Base-by-base conservation (phyloP, 2,329 filamentous ascomycete species). In the Ambrosiella xylebori region DNA sequence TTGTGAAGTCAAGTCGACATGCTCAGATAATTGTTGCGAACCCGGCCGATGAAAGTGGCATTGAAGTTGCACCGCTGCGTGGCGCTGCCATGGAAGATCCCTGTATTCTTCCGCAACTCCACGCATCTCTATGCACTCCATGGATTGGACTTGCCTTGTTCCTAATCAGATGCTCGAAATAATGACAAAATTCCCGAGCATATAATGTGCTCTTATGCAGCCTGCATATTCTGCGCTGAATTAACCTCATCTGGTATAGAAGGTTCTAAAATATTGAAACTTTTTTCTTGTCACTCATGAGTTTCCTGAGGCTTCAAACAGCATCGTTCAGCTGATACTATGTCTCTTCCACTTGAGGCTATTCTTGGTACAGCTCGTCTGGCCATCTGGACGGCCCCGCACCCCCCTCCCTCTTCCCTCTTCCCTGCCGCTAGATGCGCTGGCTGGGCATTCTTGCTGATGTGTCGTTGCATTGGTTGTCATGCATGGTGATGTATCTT, bases 401-500 rank as follows among this genome's bases (percentile, higher is more conserved):
- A 13, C n/a, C 44, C 44, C 19, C 7, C 7, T 13, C n/a, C 27
- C 27, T 27, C 4, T 27, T 27, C 27, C 27, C 27, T 27, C 2
- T n/a, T 41, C 47, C 35, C 19, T 15, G 8, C 47, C 45, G 2
- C 13, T 9, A 51, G 47, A 57, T 57, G 55, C 40, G 44, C n/a
- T 57, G 55, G 55, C 55, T 36, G 15, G 37, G 35, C 47, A 51
- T 51, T 51, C 47, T 51, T 50, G 27, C 15, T 57, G 36, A 19
- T 50, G 44, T 50, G 36, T 50, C 35, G 44, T n/a, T 12, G 55
- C 55, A 57, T 47, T 27, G 11, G 17, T 17, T 45, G 45, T 50
- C 47, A 57, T 57, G 55, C 55, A 57, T 27, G 55, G 55, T 57
- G 55, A 57, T 57, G 55, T 57, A 57, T 56, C 38, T 13, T 17